These are phyloP conservation scores for Lodderomyces oxycetoniae DNA, from an alignment of 1,139 yeast species.

Conservation along the genomic window DNA sequence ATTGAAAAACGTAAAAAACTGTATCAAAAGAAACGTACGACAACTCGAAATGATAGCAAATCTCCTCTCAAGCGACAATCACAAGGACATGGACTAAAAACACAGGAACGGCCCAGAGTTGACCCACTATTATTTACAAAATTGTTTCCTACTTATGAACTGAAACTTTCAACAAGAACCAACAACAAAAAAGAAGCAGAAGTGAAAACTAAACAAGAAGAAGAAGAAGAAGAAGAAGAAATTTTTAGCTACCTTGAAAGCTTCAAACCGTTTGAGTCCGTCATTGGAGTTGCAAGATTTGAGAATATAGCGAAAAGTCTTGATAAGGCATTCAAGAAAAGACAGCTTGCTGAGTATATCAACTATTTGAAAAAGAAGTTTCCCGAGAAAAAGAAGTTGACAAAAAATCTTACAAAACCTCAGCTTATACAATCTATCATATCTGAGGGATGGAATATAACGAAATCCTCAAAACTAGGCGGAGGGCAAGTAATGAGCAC, in stretches of 20 bases:
- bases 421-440: not conserved
- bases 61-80: no score
- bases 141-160: not conserved
- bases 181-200: not conserved
- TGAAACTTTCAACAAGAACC: not conserved
- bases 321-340: slow-evolving; percentile 17
- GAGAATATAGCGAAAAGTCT: slow-evolving; percentile 12
- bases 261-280: slow-evolving; percentile 12
- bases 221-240: slow-evolving; percentile 5
- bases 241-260: slow-evolving; percentile 13
- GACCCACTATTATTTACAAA: not conserved
- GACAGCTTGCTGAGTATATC: slow-evolving; percentile 13
- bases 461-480: not conserved
- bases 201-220: not conserved
- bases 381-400: not conserved
- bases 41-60: no score
- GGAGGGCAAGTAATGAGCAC: not conserved
- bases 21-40: not conserved
- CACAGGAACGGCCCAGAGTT: not conserved
- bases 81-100: no score
- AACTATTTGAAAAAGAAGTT: not conserved
- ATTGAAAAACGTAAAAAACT: slow-evolving; percentile 2
- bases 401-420: not conserved
- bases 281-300: slow-evolving; percentile 13
- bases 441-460: no score